Base-by-base conservation (phyloP, 768 basidiomycete species). In the Lepiota subincarnata region DNA sequence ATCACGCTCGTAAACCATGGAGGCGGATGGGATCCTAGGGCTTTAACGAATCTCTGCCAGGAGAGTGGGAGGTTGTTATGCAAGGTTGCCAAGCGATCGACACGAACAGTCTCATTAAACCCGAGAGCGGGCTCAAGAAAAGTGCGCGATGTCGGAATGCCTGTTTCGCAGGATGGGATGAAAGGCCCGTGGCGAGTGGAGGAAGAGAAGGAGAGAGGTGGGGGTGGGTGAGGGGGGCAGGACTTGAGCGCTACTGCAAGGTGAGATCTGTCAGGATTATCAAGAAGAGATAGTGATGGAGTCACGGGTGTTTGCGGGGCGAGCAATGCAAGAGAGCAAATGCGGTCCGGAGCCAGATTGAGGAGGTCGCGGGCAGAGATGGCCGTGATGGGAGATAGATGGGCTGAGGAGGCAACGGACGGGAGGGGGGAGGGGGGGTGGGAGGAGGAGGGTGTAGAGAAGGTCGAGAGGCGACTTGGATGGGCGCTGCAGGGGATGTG, bases 301-400 rank as follows among this genome's bases (percentile, higher is more conserved):
- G 31, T 22, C 20, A 36, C 53, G 46, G 46, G 36, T 41, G 46
- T 34, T 47, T 46, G 52, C 52, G 52, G 18, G 19, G 31, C 31
- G 7, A 31, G 31, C 31, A 31, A 34, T 18, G 20, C n/a, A 7
- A 31, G n/a, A 31, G 8, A 20, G 50, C 39, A 45, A 41, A 46
- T 46, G 39, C 50, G 22, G 44, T 26, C 24, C 34, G 51, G 53
- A 6, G 24, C 40, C 50, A 24, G 40, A 40, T 40, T 28, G 46
- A 35, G 28, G 18, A 2, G n/a, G 16, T 19, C 38, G 57, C 64
- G 64, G 64, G 56, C 40, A 60, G 38, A 35, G 11, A 58, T 58
- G 62, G 39, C 64, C 64, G 64, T 58, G 60, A 57, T 65, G 64
- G 42, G 64, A 65, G 54, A 51, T 31, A 37, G 14, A 47, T 48